Conservation (phyloP, 306 rosid genomes). For the Quercus glauca region DNA sequence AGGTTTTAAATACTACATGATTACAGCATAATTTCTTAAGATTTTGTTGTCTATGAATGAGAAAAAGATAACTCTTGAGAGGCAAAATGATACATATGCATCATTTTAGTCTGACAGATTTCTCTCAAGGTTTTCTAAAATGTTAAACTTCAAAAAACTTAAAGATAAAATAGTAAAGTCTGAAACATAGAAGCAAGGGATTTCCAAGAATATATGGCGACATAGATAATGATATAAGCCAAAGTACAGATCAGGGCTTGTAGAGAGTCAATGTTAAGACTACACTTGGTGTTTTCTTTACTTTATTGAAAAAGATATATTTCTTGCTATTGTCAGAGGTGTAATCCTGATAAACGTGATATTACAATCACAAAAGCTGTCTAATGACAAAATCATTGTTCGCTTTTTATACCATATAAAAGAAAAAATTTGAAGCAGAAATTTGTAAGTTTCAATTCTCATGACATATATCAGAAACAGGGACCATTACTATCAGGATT, state of each 20-base stretch:
- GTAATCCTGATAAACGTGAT: not conserved
- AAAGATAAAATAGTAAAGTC: not conserved
- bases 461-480: not conserved
- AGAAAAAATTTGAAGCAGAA: not conserved
- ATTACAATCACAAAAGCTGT: not conserved
- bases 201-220: not conserved
- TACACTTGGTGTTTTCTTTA: not conserved
- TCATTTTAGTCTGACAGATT: not conserved
- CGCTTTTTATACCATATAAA: not conserved
- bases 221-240: not conserved
- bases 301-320: not conserved
- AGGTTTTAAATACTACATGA: not conserved
- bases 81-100: not conserved
- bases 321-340: not conserved
- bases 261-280: not conserved
- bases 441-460: not conserved
- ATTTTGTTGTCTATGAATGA: not conserved
- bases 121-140: not conserved
- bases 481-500: not conserved
- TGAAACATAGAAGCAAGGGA: not conserved
- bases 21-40: not conserved
- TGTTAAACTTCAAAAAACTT: not conserved
- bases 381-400: not conserved
- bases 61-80: not conserved
- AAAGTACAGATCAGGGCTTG: not conserved